Percentiles rank a stretch among this genome's conserved stretches.
These are phyloP conservation scores for Suillus hirtellus DNA, from an alignment of 768 basidiomycete genomes.

Conservation along the genomic window DNA sequence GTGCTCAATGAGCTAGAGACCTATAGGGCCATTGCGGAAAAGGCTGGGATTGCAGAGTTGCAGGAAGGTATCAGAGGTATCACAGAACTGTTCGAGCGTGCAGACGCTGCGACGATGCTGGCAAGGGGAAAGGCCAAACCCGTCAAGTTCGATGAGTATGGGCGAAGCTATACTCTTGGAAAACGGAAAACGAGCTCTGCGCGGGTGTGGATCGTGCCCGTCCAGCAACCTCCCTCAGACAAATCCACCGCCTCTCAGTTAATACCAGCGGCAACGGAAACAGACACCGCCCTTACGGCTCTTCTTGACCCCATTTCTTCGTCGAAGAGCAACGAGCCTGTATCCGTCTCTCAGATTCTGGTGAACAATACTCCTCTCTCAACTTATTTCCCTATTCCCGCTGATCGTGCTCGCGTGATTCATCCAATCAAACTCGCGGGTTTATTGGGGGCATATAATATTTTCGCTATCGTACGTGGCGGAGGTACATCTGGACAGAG, in stretches of 20 bases:
- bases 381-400: conserved; percentile 71
- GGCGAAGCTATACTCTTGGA: conserved; percentile 86
- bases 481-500: conserved; percentile 93
- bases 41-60: conserved; percentile 60
- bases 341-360: conserved; percentile 67
- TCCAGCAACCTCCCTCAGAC: conserved; percentile 26
- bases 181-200: conserved; percentile 89
- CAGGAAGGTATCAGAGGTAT: conserved; percentile 50
- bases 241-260: conserved; percentile 1
- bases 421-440: conserved; percentile 85
- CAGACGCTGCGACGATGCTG: conserved; percentile 31
- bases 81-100: conserved; percentile 64
- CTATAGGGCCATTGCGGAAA: conserved; percentile 56
- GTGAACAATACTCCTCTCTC: conserved; percentile 84
- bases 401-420: conserved; percentile 79
- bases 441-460: conserved; percentile 80
- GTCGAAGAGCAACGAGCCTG: conserved; percentile 24
- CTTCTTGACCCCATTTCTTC: conserved; percentile 15
- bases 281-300: conserved; percentile 5
- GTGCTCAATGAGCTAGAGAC: conserved; percentile 69
- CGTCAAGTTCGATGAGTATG: conserved; percentile 66
- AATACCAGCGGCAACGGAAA: conserved; percentile 17
- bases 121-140: conserved; percentile 48
- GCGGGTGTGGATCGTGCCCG: conserved; percentile 90
- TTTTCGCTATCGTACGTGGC: conserved; percentile 74